Evolutionary conservation across 139 green algal species (phyloP).

Genomic region (Chlorella sp.): DNA sequence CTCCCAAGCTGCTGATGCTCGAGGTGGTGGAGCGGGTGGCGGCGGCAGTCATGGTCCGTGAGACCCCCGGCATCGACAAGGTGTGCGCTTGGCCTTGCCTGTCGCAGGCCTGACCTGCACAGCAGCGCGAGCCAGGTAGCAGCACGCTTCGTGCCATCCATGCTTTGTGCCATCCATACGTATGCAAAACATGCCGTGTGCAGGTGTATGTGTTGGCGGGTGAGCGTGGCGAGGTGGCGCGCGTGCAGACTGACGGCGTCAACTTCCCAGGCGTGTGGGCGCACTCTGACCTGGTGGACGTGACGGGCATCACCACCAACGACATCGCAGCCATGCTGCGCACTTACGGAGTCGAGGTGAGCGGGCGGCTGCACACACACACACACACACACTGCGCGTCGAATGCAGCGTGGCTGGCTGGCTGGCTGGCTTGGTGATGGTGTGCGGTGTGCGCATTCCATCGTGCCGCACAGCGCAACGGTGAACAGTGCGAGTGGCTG

Average conservation of each 20-base stretch:
- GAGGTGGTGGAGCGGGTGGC: conserved; percentile 75
- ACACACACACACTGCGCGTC: no score
- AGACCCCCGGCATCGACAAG: conserved; percentile 38
- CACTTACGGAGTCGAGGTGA: conserved; percentile 86
- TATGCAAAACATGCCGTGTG: no score
- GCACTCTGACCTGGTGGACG: conserved; percentile 60
- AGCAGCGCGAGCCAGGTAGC: no score
- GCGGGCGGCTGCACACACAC: no score
- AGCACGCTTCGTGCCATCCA: no score
- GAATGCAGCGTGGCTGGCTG: no score
- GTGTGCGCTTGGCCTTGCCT: conserved; percentile 11
- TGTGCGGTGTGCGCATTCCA: no score
- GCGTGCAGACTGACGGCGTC: conserved; percentile 93
- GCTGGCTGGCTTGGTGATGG: no score
- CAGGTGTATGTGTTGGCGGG: conserved; percentile 73
- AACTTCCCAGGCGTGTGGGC: conserved; percentile 67
- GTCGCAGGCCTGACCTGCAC: no score
- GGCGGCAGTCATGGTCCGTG: conserved; percentile 41
- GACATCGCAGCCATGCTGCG: conserved; percentile 64
- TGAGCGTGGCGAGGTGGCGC: conserved; percentile 14
- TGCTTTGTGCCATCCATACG: no score
- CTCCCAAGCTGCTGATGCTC: conserved; percentile 84
- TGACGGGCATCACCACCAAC: conserved; percentile 76
- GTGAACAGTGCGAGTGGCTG: no score
- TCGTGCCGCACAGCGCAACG: no score